Conservation (phyloP, 441 rosid genomes). For the Adansonia grandidieri region DNA sequence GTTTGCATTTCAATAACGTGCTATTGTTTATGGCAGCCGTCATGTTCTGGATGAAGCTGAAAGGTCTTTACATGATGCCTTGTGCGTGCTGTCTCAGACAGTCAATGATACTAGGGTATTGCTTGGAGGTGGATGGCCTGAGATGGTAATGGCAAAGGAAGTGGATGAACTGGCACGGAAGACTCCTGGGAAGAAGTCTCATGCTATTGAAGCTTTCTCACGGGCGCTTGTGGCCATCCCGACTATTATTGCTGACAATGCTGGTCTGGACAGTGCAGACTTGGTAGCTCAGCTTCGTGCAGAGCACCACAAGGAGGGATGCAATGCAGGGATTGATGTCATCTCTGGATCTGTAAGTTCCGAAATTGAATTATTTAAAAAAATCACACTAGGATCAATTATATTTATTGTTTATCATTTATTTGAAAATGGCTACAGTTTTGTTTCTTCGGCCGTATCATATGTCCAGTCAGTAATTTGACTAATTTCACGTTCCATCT, state of each 20-base stretch:
- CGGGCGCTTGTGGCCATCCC: conserved; percentile 88
- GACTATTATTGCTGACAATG: conserved; percentile 90
- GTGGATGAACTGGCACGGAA: conserved; percentile 88
- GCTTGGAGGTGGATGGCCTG: conserved; percentile 99
- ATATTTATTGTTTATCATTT: neutral
- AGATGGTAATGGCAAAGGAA: conserved; percentile 98
- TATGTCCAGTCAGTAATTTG: neutral
- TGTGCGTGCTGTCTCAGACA: conserved; percentile 94
- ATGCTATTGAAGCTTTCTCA: conserved; percentile 94
- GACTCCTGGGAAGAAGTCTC: conserved; percentile 95
- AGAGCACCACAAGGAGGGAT: conserved; percentile 86
- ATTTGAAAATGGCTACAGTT: neutral
- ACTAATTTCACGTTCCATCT: neutral
- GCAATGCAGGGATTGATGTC: conserved; percentile 87
- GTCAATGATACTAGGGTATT: conserved; percentile 91
- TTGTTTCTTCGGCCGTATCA: neutral
- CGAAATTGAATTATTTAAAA: neutral
- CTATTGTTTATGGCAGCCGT: conserved; percentile 55
- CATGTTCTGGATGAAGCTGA: conserved; percentile 99
- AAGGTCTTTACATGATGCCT: conserved; percentile 94
- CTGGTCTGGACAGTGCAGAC: conserved; percentile 97
- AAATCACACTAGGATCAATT: neutral
- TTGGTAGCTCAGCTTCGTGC: conserved; percentile 94
- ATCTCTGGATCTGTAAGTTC: conserved; percentile 85
- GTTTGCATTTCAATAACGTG: neutral